These are phyloP conservation scores for Bathelium albidoporum DNA, from an alignment of 495 filamentous ascomycete species.

Conservation along the genomic window DNA sequence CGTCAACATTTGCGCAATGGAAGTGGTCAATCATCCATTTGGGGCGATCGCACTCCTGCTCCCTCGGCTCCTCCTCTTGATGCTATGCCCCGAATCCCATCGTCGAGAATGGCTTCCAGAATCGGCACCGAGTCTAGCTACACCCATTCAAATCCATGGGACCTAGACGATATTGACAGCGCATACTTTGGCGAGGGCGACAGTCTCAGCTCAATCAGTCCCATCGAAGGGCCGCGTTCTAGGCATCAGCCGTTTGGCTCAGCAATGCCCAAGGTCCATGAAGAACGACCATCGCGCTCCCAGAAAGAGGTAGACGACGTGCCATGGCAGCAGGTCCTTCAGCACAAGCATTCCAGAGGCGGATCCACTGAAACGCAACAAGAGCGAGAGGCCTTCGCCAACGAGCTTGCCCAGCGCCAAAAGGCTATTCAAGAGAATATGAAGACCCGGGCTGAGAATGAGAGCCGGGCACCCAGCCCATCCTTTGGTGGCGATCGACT, in stretches of 20 bases:
- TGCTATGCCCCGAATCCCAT: slow-evolving; percentile 5
- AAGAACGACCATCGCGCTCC: slow-evolving; percentile 11
- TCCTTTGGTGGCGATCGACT: slow-evolving; percentile 33
- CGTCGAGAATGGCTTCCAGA: slow-evolving; percentile 6
- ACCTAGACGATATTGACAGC: slow-evolving; percentile 41
- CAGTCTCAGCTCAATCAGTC: slow-evolving; percentile 23
- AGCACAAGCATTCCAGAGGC: slow-evolving; percentile 37
- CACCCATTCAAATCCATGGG: slow-evolving; percentile 44
- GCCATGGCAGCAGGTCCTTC: slow-evolving; percentile 33
- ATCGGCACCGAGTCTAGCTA: slow-evolving; percentile 24
- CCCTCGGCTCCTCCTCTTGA: background rate
- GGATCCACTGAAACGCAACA: slow-evolving; percentile 51
- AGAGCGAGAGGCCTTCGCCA: slow-evolving; percentile 68
- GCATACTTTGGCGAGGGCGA: slow-evolving; percentile 29
- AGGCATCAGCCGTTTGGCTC: slow-evolving; percentile 11
- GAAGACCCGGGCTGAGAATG: slow-evolving; percentile 57
- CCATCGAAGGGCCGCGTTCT: slow-evolving; percentile 13
- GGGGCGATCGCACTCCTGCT: background rate
- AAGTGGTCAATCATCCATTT: slow-evolving; percentile 73
- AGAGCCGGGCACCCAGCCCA: slow-evolving; percentile 47
- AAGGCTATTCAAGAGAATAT: slow-evolving; percentile 74
- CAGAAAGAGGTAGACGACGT: slow-evolving; percentile 22
- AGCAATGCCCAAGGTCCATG: slow-evolving; percentile 12
- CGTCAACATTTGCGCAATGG: slow-evolving; percentile 74
- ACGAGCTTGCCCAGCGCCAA: slow-evolving; percentile 66